phyloP scores from a whole-genome alignment of 768 basidiomycete species.

The Tricholoma sp. region DNA sequence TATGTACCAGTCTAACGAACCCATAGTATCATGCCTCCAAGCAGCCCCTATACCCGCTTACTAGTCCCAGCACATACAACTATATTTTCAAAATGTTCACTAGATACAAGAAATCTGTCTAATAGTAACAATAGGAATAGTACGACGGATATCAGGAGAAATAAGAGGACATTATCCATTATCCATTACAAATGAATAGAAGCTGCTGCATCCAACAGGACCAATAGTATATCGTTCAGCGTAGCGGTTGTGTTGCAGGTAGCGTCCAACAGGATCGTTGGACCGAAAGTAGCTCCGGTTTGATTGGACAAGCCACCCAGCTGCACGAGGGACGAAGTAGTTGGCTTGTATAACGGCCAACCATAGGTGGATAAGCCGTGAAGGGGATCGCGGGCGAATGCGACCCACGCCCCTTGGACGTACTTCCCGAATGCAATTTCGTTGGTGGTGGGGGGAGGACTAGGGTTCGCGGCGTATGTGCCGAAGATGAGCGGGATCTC shows the following conservation, averaged over 20 bases:
- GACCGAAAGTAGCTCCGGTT: conserved; percentile 3
- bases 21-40: too few relatives aligned
- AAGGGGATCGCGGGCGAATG: conserved; percentile 34
- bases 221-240: not conserved
- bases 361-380: conserved; percentile 12
- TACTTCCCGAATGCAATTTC: conserved; percentile 26
- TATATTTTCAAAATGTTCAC: too few relatives aligned
- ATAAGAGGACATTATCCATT: too few relatives aligned
- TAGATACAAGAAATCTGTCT: too few relatives aligned
- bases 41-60: too few relatives aligned
- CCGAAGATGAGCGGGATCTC: conserved; percentile 38
- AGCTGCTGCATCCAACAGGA: not conserved
- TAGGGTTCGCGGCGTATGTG: conserved; percentile 23
- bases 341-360: conserved; percentile 18
- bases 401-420: conserved; percentile 34
- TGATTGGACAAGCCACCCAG: conserved; percentile 10
- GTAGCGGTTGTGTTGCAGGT: conserved; percentile 3
- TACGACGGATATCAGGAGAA: not conserved
- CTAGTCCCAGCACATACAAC: too few relatives aligned
- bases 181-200: not conserved
- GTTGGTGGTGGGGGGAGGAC: conserved; percentile 16
- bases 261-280: conserved; percentile 5
- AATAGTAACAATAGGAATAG: too few relatives aligned
- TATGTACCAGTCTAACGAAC: too few relatives aligned
- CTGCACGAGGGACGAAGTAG: not conserved